Evolutionary conservation across 2,329 filamentous ascomycete genomes (phyloP).

Genomic region (Fusarium sp.): DNA sequence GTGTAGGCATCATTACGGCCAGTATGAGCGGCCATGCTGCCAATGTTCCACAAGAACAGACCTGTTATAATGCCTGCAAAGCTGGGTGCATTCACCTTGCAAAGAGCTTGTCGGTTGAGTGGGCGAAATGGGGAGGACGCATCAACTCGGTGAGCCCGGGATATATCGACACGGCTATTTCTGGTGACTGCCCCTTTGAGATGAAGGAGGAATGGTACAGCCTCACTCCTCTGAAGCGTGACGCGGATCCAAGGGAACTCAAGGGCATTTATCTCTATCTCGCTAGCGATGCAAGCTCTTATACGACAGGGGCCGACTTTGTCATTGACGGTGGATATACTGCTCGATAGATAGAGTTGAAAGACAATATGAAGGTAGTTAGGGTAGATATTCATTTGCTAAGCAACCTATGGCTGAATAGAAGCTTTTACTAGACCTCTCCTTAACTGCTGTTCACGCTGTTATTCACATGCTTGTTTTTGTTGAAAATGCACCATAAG

Average conservation of each 20-base stretch:
- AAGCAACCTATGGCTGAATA: background rate
- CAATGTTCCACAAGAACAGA: conserved; percentile 54
- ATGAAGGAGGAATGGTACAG: conserved; percentile 49
- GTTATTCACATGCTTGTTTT: background rate
- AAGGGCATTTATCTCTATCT: conserved; percentile 48
- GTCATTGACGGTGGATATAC: conserved; percentile 34
- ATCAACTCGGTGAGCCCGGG: conserved; percentile 54
- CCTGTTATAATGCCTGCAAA: conserved; percentile 57
- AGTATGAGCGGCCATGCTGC: conserved; percentile 48
- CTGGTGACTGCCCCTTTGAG: conserved; percentile 45
- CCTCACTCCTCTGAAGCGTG: conserved; percentile 44
- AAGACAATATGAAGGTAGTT: background rate
- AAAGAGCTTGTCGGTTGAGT: conserved; percentile 56
- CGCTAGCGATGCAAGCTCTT: conserved; percentile 26
- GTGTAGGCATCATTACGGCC: conserved; percentile 49
- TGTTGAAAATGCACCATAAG: background rate
- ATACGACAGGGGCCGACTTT: conserved; percentile 25
- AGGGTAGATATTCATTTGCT: background rate
- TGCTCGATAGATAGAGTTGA: conserved; percentile 13
- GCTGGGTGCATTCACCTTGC: conserved; percentile 55
- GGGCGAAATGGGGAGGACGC: conserved; percentile 54
- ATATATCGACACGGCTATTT: conserved; percentile 52
- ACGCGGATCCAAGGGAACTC: conserved; percentile 45
- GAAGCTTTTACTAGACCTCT: background rate
- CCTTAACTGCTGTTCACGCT: background rate